Evolutionary conservation across 192 early-diverging fungal genomes (phyloP).

Genomic region (Physocladia obscura): DNA sequence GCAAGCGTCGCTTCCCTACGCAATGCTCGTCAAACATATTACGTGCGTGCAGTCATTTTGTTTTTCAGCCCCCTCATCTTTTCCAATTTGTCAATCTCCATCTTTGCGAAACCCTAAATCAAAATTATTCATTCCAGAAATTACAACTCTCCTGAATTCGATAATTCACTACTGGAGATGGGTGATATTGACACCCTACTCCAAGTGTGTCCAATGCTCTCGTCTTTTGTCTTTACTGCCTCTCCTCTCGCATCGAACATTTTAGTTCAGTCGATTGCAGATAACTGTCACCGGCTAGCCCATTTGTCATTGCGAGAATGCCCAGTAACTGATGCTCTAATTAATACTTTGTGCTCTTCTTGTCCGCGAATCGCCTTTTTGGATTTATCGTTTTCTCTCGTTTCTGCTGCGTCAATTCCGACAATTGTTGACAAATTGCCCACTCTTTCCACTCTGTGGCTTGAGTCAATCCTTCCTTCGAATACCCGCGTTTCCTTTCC

Average conservation of each 20-base stretch:
- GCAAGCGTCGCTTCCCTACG: conserved; percentile 1
- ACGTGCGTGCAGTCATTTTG: neutral
- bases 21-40: neutral
- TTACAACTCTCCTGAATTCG: too few relatives aligned
- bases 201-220: conserved; percentile 35
- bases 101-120: too few relatives aligned
- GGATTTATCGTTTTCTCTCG: conserved; percentile 38
- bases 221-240: conserved; percentile 18
- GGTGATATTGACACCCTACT: conserved; percentile 45
- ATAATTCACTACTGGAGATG: too few relatives aligned
- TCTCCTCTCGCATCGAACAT: conserved; percentile 31
- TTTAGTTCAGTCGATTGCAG: conserved; percentile 36
- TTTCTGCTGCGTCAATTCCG: too few relatives aligned
- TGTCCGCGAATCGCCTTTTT: conserved; percentile 21
- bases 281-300: conserved; percentile 22
- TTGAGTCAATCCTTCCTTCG: too few relatives aligned
- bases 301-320: conserved; percentile 27
- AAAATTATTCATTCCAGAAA: too few relatives aligned
- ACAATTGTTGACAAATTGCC: too few relatives aligned
- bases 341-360: conserved; percentile 1
- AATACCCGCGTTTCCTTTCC: too few relatives aligned
- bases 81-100: too few relatives aligned
- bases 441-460: too few relatives aligned
- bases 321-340: conserved; percentile 33
- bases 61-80: neutral